Evolutionary conservation across 441 rosid species (phyloP).

Genomic region (Viola pubescens): DNA sequence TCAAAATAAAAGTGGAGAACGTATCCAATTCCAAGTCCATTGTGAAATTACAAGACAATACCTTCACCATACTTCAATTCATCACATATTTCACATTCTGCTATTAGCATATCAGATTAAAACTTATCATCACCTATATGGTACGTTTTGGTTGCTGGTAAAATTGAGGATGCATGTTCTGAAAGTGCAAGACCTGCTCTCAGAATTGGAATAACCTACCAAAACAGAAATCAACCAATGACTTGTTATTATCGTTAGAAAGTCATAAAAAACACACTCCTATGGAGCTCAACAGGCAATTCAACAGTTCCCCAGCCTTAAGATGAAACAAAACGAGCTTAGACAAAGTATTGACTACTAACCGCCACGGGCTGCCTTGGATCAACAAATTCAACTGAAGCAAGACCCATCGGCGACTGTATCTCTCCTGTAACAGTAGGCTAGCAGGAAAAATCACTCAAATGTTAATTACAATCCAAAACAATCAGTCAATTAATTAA

Average conservation of each 20-base stretch:
- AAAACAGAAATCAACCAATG: conserved; percentile 9
- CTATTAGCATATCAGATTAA: not conserved
- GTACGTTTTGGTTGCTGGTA: conserved; percentile 75
- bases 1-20: not conserved
- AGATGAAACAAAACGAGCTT: not conserved
- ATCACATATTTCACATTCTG: not conserved
- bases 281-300: not conserved
- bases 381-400: conserved; percentile 85
- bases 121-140: conserved; percentile 55
- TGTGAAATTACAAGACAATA: not conserved
- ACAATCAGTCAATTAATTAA: not conserved
- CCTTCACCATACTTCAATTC: not conserved
- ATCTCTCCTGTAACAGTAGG: conserved; percentile 81
- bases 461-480: not conserved
- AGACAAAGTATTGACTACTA: conserved; percentile 15
- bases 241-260: not conserved
- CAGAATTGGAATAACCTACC: conserved; percentile 79
- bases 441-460: conserved; percentile 26
- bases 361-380: conserved; percentile 90
- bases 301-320: not conserved
- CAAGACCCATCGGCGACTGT: conserved; percentile 83
- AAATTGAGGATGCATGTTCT: conserved; percentile 74
- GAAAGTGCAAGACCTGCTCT: conserved; percentile 97
- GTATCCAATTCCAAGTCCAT: not conserved
- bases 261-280: not conserved